Conservation (phyloP, 176 grass and related monocot genomes). For the Bonia amplexicaulis region DNA sequence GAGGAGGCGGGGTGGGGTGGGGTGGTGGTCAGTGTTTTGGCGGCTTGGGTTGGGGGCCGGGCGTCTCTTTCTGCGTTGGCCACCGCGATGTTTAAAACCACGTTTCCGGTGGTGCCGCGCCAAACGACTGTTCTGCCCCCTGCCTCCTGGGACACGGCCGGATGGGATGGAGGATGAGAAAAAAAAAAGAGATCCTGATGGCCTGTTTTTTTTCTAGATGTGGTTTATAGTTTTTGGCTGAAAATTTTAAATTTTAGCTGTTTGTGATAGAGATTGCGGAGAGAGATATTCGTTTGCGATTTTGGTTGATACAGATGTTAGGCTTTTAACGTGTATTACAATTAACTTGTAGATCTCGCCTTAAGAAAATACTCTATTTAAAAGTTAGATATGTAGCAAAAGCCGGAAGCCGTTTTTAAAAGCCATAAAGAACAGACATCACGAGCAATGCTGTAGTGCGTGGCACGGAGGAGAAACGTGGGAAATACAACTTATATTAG, state of each 20-base stretch:
- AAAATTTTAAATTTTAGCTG: too few species aligned
- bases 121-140: constrained; percentile 12
- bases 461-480: constrained; percentile 17
- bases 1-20: background rate
- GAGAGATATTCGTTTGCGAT: too few species aligned
- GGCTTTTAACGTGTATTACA: too few species aligned
- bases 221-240: too few species aligned
- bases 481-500: background rate
- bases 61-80: background rate
- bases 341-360: too few species aligned
- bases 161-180: background rate
- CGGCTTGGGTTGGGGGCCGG: constrained; percentile 1
- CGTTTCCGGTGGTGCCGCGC: background rate
- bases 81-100: constrained; percentile 29
- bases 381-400: too few species aligned
- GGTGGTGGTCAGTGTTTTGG: constrained; percentile 6
- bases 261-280: too few species aligned
- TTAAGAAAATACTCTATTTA: too few species aligned
- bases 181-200: background rate
- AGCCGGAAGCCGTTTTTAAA: too few species aligned
- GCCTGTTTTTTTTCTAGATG: too few species aligned
- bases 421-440: too few species aligned
- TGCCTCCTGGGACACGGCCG: background rate
- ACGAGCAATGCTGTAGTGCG: background rate
- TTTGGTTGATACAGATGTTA: too few species aligned